These are phyloP conservation scores for Triangularia setosa DNA, from an alignment of 2,329 filamentous ascomycete species.

Conservation along the genomic window DNA sequence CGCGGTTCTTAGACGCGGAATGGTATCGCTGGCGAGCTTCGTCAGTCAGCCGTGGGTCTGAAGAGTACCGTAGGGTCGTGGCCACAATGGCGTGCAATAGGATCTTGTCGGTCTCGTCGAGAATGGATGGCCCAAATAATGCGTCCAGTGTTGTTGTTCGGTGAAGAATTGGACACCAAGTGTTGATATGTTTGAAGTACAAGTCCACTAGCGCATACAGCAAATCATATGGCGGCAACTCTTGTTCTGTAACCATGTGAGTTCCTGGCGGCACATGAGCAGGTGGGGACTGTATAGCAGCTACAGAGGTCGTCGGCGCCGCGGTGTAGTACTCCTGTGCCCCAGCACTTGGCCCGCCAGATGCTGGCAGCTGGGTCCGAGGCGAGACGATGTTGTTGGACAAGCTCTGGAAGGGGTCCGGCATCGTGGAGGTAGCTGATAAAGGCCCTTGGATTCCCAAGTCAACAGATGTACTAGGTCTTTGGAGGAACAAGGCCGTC, in stretches of 20 bases:
- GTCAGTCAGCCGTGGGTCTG: conserved; percentile 68
- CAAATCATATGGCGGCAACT: conserved; percentile 70
- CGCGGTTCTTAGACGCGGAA: conserved; percentile 76
- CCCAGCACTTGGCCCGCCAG: conserved; percentile 38
- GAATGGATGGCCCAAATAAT: conserved; percentile 70
- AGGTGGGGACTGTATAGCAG: conserved; percentile 54
- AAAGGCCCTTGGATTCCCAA: conserved; percentile 44
- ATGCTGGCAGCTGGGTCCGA: conserved; percentile 32
- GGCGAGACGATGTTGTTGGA: conserved; percentile 36
- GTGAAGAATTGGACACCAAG: conserved; percentile 88
- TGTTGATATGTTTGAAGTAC: conserved; percentile 77
- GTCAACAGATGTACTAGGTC: conserved; percentile 51
- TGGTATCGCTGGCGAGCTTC: conserved; percentile 73
- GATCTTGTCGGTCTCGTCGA: conserved; percentile 79
- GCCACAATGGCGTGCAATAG: conserved; percentile 85
- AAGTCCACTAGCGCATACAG: conserved; percentile 70
- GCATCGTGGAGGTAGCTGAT: neutral
- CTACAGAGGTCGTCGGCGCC: conserved; percentile 37
- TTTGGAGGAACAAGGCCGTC: conserved; percentile 59
- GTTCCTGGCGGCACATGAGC: conserved; percentile 49
- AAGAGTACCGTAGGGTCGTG: conserved; percentile 80
- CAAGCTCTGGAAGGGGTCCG: conserved; percentile 37
- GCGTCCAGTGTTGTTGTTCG: conserved; percentile 75
- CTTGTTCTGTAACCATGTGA: conserved; percentile 54
- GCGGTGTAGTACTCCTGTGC: conserved; percentile 48